A percentile compares a stretch with the other conserved stretches of the same genome.
Conservation (phyloP, 345 rosid genomes). For the Garcia nutans region DNA sequence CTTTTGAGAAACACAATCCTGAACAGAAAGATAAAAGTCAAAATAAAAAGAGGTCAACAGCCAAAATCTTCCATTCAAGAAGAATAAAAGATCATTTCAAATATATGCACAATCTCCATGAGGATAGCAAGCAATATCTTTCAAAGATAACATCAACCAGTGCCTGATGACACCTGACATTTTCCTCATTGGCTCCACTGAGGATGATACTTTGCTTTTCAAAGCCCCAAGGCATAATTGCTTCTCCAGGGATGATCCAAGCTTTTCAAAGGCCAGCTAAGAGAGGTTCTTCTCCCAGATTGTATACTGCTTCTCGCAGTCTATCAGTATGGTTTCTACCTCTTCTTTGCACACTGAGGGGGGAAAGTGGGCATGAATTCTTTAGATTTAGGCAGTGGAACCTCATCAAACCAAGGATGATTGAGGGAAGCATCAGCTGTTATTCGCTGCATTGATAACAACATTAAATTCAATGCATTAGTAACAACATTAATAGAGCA, state of each 20-base stretch:
- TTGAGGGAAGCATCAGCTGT: conserved; percentile 72
- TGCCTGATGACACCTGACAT: background rate
- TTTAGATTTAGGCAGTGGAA: conserved; percentile 68
- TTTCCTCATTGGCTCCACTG: conserved; percentile 1
- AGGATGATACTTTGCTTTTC: background rate
- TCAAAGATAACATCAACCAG: background rate
- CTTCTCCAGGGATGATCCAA: background rate
- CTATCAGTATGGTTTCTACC: conserved; percentile 23
- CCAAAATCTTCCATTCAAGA: background rate
- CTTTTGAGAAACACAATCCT: conserved; percentile 8
- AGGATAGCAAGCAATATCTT: background rate
- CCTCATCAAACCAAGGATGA: conserved; percentile 82
- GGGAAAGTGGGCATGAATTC: conserved; percentile 83
- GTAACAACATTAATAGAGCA: conserved; percentile 11
- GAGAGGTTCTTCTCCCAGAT: conserved; percentile 4
- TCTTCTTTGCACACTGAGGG: conserved; percentile 35
- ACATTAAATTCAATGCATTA: conserved; percentile 51
- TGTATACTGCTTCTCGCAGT: background rate
- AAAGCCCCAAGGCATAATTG: background rate
- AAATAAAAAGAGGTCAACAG: background rate
- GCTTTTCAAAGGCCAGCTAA: background rate
- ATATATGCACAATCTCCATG: background rate
- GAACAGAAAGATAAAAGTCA: conserved; percentile 8
- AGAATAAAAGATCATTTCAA: background rate
- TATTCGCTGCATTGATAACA: conserved; percentile 55